These are phyloP conservation scores for Nicotiana rustica DNA, from an alignment of 305 asterid genomes.

Conservation along the genomic window DNA sequence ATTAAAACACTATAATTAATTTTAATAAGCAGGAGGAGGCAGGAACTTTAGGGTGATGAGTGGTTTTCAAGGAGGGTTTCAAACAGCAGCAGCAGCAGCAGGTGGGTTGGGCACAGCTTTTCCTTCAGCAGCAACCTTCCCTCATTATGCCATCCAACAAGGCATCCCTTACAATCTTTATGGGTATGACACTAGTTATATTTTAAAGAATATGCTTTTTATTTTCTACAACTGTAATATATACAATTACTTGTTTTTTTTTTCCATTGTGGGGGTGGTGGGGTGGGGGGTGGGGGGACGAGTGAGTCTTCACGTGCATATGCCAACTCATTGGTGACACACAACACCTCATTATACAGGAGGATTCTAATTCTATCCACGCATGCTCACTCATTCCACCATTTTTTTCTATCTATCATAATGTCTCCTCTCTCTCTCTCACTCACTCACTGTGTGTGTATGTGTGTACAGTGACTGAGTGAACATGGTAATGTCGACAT, in stretches of 20 bases:
- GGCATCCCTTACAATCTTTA: conserved; percentile 93
- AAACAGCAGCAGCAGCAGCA: conserved; percentile 49
- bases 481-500: conserved; percentile 15
- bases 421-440: conserved; percentile 10
- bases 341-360: not conserved
- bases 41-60: conserved; percentile 76
- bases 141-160: conserved; percentile 63
- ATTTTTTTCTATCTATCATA: conserved; percentile 28
- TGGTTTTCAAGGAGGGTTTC: conserved; percentile 57
- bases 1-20: not conserved
- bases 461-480: not conserved
- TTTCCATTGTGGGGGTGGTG: not conserved
- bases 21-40: conserved; percentile 59
- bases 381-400: not conserved
- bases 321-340: conserved; percentile 22
- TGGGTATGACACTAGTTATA: conserved; percentile 50
- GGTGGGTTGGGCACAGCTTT: conserved; percentile 53
- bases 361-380: not conserved
- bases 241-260: not conserved
- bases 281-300: not conserved
- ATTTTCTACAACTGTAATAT: not conserved
- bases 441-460: not conserved
- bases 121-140: conserved; percentile 53
- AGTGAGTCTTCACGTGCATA: conserved; percentile 16
- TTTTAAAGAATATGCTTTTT: not conserved